Conservation (phyloP, 2,329 filamentous ascomycete genomes). For the Curvularia hawaiiensis region DNA sequence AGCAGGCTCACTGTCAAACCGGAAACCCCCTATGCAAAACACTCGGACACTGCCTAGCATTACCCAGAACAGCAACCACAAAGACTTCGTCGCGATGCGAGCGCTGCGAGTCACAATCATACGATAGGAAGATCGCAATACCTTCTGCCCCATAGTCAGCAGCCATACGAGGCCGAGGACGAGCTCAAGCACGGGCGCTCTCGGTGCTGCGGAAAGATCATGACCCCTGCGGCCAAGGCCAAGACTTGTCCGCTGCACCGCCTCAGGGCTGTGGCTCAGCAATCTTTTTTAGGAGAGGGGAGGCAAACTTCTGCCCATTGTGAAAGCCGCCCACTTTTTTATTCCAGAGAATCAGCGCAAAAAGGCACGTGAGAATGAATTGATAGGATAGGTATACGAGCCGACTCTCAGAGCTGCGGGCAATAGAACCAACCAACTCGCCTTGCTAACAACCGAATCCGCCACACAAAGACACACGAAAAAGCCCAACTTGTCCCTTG, state of each 20-base stretch:
- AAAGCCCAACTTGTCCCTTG: conserved; percentile 19
- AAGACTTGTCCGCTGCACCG: conserved; percentile 2
- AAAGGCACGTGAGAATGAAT: conserved; percentile 15
- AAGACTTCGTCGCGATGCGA: conserved; percentile 1
- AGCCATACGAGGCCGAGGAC: neutral
- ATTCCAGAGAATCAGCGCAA: conserved; percentile 2
- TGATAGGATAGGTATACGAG: conserved; percentile 17
- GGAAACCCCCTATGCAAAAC: neutral
- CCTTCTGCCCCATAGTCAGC: neutral
- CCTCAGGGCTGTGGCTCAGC: conserved; percentile 17
- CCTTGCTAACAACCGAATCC: conserved; percentile 13
- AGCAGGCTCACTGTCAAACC: neutral
- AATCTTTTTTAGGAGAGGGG: neutral
- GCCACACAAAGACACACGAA: conserved; percentile 12
- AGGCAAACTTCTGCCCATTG: conserved; percentile 9
- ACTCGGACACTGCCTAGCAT: neutral
- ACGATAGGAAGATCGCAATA: neutral
- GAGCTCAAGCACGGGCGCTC: neutral
- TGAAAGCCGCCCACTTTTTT: neutral
- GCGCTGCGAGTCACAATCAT: conserved; percentile 1
- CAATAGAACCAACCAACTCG: conserved; percentile 9
- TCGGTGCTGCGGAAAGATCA: neutral
- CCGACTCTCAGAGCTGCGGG: conserved; percentile 8
- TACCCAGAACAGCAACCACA: neutral
- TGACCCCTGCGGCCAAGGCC: conserved; percentile 2